Evolutionary conservation across 1,284 basidiomycete genomes (phyloP).

Genomic region (Leucoagaricus sp.): DNA sequence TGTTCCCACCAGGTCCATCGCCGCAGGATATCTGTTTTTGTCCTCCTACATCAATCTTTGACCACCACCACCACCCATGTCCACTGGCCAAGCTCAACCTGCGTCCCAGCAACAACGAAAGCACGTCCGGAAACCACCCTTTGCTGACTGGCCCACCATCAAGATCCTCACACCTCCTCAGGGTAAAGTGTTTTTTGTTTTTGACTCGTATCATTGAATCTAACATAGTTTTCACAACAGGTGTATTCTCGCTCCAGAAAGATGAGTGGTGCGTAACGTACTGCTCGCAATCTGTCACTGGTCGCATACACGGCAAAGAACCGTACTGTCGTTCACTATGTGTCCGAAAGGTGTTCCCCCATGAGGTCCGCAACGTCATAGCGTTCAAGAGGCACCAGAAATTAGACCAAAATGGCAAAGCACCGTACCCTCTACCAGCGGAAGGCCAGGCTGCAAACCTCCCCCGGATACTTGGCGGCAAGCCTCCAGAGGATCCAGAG

Average conservation of each 20-base stretch:
- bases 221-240: slow-evolving; percentile 35
- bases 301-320: slow-evolving; percentile 53
- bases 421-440: slow-evolving; percentile 57
- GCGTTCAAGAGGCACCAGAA: slow-evolving; percentile 45
- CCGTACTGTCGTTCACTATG: slow-evolving; percentile 70
- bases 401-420: slow-evolving; percentile 41
- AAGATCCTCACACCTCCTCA: slow-evolving; percentile 49
- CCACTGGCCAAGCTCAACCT: slow-evolving; percentile 23
- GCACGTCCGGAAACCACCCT: slow-evolving; percentile 36
- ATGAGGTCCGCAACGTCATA: slow-evolving; percentile 65
- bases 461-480: slow-evolving; percentile 44
- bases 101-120: slow-evolving; percentile 30
- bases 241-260: slow-evolving; percentile 53
- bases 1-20: slow-evolving; percentile 3
- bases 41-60: slow-evolving; percentile 20
- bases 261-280: slow-evolving; percentile 79
- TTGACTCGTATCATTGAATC: not conserved
- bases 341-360: slow-evolving; percentile 69
- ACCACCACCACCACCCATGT: slow-evolving; percentile 15
- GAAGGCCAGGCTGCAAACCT: slow-evolving; percentile 59
- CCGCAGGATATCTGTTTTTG: slow-evolving; percentile 15
- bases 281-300: slow-evolving; percentile 64
- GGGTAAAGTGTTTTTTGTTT: slow-evolving; percentile 29
- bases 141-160: slow-evolving; percentile 48
- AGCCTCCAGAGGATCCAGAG: slow-evolving; percentile 30